Percentiles rank a stretch among this genome's conserved stretches.
Evolutionary conservation across 164 flowering plant species (phyloP).

Genomic region (Vitis rotundifolia): DNA sequence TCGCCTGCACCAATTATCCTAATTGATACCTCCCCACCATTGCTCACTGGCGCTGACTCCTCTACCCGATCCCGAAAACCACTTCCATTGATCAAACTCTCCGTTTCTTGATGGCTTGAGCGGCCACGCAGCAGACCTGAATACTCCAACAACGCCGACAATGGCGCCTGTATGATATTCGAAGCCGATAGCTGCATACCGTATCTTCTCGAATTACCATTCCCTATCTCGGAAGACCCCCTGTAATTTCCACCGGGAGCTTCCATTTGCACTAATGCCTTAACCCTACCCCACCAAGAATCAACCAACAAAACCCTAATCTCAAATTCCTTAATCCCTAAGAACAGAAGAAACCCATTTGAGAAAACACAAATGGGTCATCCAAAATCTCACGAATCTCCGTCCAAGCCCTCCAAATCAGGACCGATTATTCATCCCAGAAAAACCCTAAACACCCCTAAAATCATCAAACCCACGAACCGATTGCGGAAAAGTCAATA

Average conservation of each 20-base stretch:
- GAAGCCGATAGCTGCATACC: slow-evolving; percentile 68
- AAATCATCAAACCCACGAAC: too few relatives aligned
- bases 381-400: too few relatives aligned
- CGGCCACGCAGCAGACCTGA: slow-evolving; percentile 73
- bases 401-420: too few relatives aligned
- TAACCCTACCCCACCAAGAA: slow-evolving; percentile 36
- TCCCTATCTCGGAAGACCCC: slow-evolving; percentile 28
- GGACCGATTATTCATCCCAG: too few relatives aligned
- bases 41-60: slow-evolving; percentile 25
- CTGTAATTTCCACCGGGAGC: slow-evolving; percentile 54
- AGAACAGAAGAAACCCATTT: too few relatives aligned
- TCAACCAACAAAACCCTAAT: slow-evolving; percentile 7
- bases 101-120: slow-evolving; percentile 51
- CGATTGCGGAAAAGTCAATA: too few relatives aligned
- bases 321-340: too few relatives aligned
- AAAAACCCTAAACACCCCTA: too few relatives aligned
- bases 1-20: slow-evolving; percentile 83
- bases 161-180: slow-evolving; percentile 73
- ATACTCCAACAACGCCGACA: slow-evolving; percentile 83
- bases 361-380: not conserved
- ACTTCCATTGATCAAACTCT: slow-evolving; percentile 35
- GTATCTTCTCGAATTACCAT: slow-evolving; percentile 43
- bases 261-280: slow-evolving; percentile 57
- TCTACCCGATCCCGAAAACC: slow-evolving; percentile 32
- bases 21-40: slow-evolving; percentile 84